Evolutionary conservation across 169 alveolate species (phyloP).

Genomic region (Plasmodium gonderi): DNA sequence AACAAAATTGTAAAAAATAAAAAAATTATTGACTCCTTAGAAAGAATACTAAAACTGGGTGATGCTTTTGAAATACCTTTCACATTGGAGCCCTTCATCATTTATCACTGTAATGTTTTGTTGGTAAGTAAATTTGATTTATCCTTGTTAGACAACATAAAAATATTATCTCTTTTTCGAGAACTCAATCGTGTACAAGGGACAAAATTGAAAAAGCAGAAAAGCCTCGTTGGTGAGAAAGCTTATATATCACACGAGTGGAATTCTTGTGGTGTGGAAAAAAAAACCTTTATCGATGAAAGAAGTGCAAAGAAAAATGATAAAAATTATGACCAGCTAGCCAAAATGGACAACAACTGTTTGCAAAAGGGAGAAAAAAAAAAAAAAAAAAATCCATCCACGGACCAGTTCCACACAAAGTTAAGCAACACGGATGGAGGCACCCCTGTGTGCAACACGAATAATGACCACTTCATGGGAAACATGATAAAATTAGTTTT

Average conservation of each 20-base stretch:
- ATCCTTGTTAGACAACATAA: slow-evolving; percentile 38
- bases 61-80: slow-evolving; percentile 19
- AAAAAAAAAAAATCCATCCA: neutral
- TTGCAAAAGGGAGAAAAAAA: neutral
- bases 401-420: neutral
- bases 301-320: neutral
- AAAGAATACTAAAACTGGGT: slow-evolving; percentile 44
- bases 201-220: neutral
- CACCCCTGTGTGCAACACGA: neutral
- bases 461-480: slow-evolving; percentile 9
- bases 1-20: slow-evolving; percentile 9
- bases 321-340: neutral
- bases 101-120: slow-evolving; percentile 41
- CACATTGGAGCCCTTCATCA: slow-evolving; percentile 10
- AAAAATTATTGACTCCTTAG: slow-evolving; percentile 34
- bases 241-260: too few relatives aligned
- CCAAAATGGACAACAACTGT: neutral
- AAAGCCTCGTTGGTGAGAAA: neutral
- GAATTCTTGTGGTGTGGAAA: too few relatives aligned
- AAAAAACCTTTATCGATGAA: neutral
- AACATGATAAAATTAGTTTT: slow-evolving; percentile 51
- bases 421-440: neutral
- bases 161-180: slow-evolving; percentile 40
- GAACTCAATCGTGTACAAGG: neutral
- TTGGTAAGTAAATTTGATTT: slow-evolving; percentile 54